phyloP scores from a whole-genome alignment of 1,284 basidiomycete species.

The Neolentinus lepideus region DNA sequence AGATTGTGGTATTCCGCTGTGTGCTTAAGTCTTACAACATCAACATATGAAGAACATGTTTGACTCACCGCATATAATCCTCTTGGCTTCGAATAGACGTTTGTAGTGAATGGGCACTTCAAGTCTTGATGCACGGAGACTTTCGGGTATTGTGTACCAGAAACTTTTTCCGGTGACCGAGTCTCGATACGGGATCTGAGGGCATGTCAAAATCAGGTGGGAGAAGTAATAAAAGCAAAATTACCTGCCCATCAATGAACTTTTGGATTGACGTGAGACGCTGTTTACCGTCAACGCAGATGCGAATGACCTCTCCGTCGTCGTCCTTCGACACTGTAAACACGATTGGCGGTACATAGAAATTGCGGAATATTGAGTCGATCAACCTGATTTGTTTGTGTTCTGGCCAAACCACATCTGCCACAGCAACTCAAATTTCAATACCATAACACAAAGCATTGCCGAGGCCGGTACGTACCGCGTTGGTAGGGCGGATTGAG shows the following conservation, averaged over 20 bases:
- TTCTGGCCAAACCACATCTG: slow-evolving; percentile 70
- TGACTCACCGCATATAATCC: slow-evolving; percentile 3
- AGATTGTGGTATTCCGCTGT: slow-evolving; percentile 54
- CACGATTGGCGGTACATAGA: slow-evolving; percentile 65
- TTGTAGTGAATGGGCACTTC: slow-evolving; percentile 4
- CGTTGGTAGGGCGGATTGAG: slow-evolving; percentile 65
- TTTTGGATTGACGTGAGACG: slow-evolving; percentile 65
- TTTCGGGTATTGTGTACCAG: neutral
- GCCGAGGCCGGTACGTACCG: slow-evolving; percentile 29
- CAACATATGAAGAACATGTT: slow-evolving; percentile 36
- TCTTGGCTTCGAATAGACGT: slow-evolving; percentile 2
- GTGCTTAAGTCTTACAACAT: slow-evolving; percentile 46
- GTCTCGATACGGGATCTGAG: slow-evolving; percentile 47
- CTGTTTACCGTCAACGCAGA: slow-evolving; percentile 76
- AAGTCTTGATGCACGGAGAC: neutral
- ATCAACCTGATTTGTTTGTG: slow-evolving; percentile 63
- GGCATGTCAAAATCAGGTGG: neutral
- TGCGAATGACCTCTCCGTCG: slow-evolving; percentile 43
- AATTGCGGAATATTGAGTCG: slow-evolving; percentile 70
- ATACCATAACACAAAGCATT: neutral
- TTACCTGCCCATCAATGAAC: slow-evolving; percentile 63
- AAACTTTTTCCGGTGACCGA: slow-evolving; percentile 40
- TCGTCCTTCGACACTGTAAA: slow-evolving; percentile 49
- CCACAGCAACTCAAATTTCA: neutral
- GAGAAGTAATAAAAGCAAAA: slow-evolving; percentile 12